phyloP scores from a whole-genome alignment of 2,329 filamentous ascomycete species.

The Zelopaecilomyces penicillatus region DNA sequence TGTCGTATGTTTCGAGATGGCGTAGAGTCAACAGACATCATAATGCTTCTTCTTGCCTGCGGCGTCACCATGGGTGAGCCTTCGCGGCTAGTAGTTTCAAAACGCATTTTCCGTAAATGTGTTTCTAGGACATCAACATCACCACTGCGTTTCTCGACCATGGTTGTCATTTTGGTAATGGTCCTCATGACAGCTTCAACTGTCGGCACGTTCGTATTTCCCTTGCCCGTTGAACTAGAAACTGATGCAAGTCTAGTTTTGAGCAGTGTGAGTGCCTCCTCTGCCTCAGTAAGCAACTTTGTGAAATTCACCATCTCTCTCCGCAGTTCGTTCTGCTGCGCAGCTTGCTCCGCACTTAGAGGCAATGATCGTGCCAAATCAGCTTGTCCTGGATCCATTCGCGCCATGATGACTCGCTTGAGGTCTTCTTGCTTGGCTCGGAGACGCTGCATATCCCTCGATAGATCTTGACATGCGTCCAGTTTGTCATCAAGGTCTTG shows the following conservation, averaged over 20 bases:
- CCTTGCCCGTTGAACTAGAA: constrained; percentile 39
- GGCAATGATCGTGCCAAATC: constrained; percentile 62
- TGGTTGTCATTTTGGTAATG: constrained; percentile 82
- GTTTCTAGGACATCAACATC: constrained; percentile 87
- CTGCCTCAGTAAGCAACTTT: constrained; percentile 65
- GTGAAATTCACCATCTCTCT: constrained; percentile 67
- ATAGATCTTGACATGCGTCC: constrained; percentile 56
- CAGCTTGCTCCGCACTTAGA: constrained; percentile 74
- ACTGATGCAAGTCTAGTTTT: constrained; percentile 65
- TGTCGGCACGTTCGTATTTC: constrained; percentile 56
- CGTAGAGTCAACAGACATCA: constrained; percentile 36
- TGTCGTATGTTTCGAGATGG: constrained; percentile 34
- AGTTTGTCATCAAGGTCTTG: constrained; percentile 62
- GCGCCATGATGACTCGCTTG: constrained; percentile 62
- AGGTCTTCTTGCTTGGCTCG: constrained; percentile 71
- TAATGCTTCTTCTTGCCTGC: constrained; percentile 27
- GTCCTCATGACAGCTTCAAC: constrained; percentile 89
- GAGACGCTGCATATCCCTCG: constrained; percentile 62
- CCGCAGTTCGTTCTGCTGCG: constrained; percentile 76
- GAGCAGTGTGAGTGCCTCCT: constrained; percentile 71
- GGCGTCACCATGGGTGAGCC: constrained; percentile 34
- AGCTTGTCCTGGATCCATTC: constrained; percentile 57
- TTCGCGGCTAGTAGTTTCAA: constrained; percentile 38
- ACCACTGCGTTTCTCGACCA: constrained; percentile 84
- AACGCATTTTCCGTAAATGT: constrained; percentile 66